Conservation (phyloP, 2,329 filamentous ascomycete species). For the Paecilomyces sp. region DNA sequence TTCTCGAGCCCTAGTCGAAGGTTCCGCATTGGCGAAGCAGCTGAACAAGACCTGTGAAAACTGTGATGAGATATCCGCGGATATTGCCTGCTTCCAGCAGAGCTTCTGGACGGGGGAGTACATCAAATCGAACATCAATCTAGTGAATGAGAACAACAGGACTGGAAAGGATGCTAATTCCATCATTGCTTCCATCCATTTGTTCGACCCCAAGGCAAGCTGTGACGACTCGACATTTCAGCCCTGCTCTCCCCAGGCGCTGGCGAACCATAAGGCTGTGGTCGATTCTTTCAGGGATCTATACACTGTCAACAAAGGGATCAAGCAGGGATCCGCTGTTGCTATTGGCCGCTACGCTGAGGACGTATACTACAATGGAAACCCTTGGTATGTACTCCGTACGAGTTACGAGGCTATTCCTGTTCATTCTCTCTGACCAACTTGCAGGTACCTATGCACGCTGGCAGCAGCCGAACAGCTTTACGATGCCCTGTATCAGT, state of each 20-base stretch:
- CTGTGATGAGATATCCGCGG: conserved; percentile 60
- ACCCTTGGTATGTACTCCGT: conserved; percentile 54
- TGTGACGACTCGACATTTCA: conserved; percentile 57
- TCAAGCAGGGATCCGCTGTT: conserved; percentile 22
- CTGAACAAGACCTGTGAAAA: conserved; percentile 54
- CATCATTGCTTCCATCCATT: conserved; percentile 45
- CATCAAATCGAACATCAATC: conserved; percentile 59
- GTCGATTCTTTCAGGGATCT: conserved; percentile 67
- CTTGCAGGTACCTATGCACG: conserved; percentile 54
- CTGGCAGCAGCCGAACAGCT: conserved; percentile 73
- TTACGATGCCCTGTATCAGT: conserved; percentile 68
- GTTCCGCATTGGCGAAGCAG: conserved; percentile 56
- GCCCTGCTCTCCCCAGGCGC: conserved; percentile 60
- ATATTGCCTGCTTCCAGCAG: conserved; percentile 67
- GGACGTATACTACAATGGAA: conserved; percentile 68
- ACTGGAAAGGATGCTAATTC: conserved; percentile 67
- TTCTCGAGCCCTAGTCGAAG: conserved; percentile 56
- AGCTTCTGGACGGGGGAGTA: conserved; percentile 63
- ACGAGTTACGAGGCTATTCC: background rate
- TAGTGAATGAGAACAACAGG: conserved; percentile 51
- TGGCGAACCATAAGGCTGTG: conserved; percentile 70
- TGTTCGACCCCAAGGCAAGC: conserved; percentile 25
- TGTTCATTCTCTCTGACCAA: background rate
- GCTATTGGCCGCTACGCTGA: conserved; percentile 59
- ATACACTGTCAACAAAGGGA: conserved; percentile 49